phyloP scores from a whole-genome alignment of 1,139 yeast genomes.

The Blastobotrys apis region DNA sequence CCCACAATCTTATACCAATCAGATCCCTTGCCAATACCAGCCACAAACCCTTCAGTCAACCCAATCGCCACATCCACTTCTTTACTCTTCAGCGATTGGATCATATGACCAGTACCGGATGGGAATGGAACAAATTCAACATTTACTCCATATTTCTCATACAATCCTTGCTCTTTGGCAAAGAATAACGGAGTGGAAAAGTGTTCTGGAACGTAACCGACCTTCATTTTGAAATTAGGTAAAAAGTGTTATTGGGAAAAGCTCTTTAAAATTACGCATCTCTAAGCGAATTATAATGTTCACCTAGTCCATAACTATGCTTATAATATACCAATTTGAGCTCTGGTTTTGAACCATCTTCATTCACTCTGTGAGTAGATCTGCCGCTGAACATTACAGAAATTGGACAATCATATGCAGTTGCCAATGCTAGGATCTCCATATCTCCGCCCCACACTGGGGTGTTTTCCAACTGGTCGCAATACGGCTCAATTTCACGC shows the following conservation, averaged over 20 bases:
- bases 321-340: slow-evolving; percentile 75
- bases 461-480: slow-evolving; percentile 61
- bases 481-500: slow-evolving; percentile 64
- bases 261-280: slow-evolving; percentile 33
- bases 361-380: slow-evolving; percentile 57
- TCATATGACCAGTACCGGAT: slow-evolving; percentile 85
- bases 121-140: slow-evolving; percentile 70
- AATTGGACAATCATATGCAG: slow-evolving; percentile 65
- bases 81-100: slow-evolving; percentile 60
- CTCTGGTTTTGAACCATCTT: slow-evolving; percentile 42
- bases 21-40: slow-evolving; percentile 73
- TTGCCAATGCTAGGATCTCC: slow-evolving; percentile 78
- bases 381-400: slow-evolving; percentile 74
- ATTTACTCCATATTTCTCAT: slow-evolving; percentile 41
- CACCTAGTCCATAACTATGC: slow-evolving; percentile 86
- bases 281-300: slow-evolving; percentile 84
- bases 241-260: neutral
- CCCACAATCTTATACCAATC: slow-evolving; percentile 63
- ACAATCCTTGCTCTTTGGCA: slow-evolving; percentile 60
- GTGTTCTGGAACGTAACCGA: slow-evolving; percentile 90
- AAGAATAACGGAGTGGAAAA: slow-evolving; percentile 81
- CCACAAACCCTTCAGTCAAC: slow-evolving; percentile 83
- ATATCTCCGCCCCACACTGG: slow-evolving; percentile 97
- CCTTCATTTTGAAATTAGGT: slow-evolving; percentile 33
- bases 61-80: slow-evolving; percentile 76